A percentile compares a stretch with the other conserved stretches of the same genome.
Evolutionary conservation across 169 alveolate species (phyloP).

Genomic region (Plasmodium adleri): DNA sequence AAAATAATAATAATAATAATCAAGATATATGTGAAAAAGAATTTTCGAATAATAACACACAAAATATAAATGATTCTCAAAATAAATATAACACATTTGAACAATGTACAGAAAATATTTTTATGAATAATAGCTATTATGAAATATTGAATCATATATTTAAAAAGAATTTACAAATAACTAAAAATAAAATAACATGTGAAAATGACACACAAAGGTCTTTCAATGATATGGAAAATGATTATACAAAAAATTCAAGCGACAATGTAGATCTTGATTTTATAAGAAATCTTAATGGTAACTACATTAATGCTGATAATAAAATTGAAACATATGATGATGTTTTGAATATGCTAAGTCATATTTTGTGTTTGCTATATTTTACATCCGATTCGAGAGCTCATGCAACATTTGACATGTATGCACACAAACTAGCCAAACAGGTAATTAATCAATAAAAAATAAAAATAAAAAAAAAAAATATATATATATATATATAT

Average conservation of each 20-base stretch:
- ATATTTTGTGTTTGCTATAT: conserved; percentile 53
- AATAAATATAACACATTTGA: background rate
- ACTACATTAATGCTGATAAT: background rate
- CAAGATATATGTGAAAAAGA: background rate
- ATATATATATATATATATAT: background rate
- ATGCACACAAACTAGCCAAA: conserved; percentile 65
- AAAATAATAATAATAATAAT: background rate
- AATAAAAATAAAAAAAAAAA: background rate
- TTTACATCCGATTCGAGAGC: conserved; percentile 51
- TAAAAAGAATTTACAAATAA: conserved; percentile 46
- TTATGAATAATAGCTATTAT: conserved; percentile 29
- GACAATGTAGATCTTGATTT: conserved; percentile 15
- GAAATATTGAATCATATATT: conserved; percentile 54
- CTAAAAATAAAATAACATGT: conserved; percentile 28
- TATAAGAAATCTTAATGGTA: background rate
- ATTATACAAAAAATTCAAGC: conserved; percentile 8
- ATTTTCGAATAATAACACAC: background rate
- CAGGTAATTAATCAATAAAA: conserved; percentile 37
- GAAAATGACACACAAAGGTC: background rate
- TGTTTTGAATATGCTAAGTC: conserved; percentile 42
- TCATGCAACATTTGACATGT: conserved; percentile 53
- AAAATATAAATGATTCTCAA: background rate
- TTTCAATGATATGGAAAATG: background rate
- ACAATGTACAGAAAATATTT: conserved; percentile 12
- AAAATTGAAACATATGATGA: conserved; percentile 27